Percentiles rank a stretch among this genome's conserved stretches.
Evolutionary conservation across 176 grass and related monocot species (phyloP).

Genomic region (Aegilops speltoides): DNA sequence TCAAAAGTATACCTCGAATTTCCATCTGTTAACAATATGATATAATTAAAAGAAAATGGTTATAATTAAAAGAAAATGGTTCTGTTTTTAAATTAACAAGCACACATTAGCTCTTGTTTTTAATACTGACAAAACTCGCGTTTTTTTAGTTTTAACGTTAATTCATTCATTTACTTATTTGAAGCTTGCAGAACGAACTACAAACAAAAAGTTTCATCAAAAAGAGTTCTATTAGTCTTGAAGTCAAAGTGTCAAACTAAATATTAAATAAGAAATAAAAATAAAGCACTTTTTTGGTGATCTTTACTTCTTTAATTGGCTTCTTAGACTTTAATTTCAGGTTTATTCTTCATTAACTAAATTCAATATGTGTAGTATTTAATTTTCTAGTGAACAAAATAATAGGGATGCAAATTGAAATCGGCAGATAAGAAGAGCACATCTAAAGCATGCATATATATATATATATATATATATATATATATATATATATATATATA

Average conservation of each 20-base stretch:
- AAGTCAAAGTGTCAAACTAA: conserved; percentile 29
- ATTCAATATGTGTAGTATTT: conserved; percentile 2
- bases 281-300: conserved; percentile 17
- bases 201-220: too few relatives aligned
- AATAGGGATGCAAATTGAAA: conserved; percentile 26
- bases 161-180: too few relatives aligned
- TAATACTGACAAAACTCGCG: conserved; percentile 5
- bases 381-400: conserved; percentile 5
- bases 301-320: conserved; percentile 17
- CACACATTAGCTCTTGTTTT: conserved; percentile 15
- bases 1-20: conserved; percentile 20
- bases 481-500: conserved; percentile 17
- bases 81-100: neutral
- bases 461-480: conserved; percentile 17
- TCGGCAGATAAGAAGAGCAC: neutral
- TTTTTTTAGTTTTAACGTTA: neutral
- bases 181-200: too few relatives aligned
- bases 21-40: conserved; percentile 12
- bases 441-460: neutral
- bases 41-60: conserved; percentile 14
- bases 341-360: conserved; percentile 29
- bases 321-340: conserved; percentile 32
- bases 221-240: neutral
- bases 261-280: conserved; percentile 8
- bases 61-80: too few relatives aligned